Conservation (phyloP, 176 grass and related monocot genomes). For the Triticum aestivum region DNA sequence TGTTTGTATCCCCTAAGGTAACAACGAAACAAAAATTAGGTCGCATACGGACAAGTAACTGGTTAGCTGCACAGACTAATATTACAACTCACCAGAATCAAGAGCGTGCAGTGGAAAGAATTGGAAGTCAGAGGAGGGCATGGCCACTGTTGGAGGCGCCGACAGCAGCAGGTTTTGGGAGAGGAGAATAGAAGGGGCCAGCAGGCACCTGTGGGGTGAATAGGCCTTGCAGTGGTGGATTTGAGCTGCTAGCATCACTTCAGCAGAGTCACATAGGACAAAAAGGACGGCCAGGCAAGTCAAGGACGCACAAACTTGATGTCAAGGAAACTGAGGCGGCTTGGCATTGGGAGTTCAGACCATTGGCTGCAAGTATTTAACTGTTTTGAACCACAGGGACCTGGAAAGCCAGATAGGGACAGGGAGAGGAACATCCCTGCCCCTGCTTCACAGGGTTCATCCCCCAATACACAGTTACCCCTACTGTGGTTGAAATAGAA, state of each 20-base stretch:
- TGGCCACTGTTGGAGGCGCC: background rate
- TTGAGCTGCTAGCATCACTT: background rate
- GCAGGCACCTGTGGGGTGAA: background rate
- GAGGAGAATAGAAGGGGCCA: background rate
- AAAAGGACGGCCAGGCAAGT: background rate
- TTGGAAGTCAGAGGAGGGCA: background rate
- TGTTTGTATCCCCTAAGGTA: background rate
- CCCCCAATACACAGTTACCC: background rate
- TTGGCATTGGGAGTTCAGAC: background rate
- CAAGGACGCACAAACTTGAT: background rate
- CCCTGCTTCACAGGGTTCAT: no score
- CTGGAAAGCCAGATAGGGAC: no score
- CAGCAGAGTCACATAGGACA: background rate
- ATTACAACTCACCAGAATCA: conserved; percentile 10
- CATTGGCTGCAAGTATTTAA: no score
- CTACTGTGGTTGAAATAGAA: background rate
- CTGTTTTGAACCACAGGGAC: background rate
- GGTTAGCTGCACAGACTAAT: background rate
- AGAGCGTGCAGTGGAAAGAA: background rate
- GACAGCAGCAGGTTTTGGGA: background rate
- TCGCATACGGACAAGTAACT: background rate
- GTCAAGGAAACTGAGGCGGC: background rate
- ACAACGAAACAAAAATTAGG: background rate
- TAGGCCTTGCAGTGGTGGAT: background rate
- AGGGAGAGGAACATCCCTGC: no score